Base-by-base conservation (phyloP, 441 rosid genomes). In the Eutrema salsugineum region DNA sequence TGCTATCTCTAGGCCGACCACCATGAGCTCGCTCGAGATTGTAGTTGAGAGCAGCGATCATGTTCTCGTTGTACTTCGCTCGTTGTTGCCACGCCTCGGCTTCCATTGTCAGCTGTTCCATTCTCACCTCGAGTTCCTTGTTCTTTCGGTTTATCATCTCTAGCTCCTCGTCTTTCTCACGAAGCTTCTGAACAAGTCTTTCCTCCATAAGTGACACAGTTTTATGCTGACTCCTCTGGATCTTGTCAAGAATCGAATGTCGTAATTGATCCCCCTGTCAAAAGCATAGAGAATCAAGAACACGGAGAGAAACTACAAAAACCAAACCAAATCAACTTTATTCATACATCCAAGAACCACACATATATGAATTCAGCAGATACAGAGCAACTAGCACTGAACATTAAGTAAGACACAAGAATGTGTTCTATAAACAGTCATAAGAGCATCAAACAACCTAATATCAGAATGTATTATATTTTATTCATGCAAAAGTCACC, bases 81-180 rank as follows among this genome's bases (percentile, higher is more conserved):
- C 86, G 84, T 50, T 87, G 94, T 70, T 88, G 92, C 99, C 97
- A 91, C 66, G 88, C 83, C 53, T 88, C 83, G 0, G 89, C 91
- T 85, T 91, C 95, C 72, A 82, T 71, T 58, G 83, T 78, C 63
- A 91, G 75, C 54, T 86, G 95, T 51, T 87, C 91, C 86, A 91
- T 77, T 61, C 68, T 80, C 22, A 88, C 91, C 80, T 91, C 97
- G 57, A 94, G 98, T 70, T 87, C 99, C 82, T 68, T 75, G 57
- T 91, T 94, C 84, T 82, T 89, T 81, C 80, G 82, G 83, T 82
- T 90, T 46, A 91, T 80, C 70, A 70, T 83, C 69, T 90, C 91
- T 17, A 89, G 77, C 71, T 94, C 92, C 32, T 82, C 86, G 62
- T 89, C 96, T 81, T 91, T 94, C 75, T 86, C 86, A 27, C 80